phyloP scores from a whole-genome alignment of 2,329 filamentous ascomycete genomes.

The Fusarium stilboides region DNA sequence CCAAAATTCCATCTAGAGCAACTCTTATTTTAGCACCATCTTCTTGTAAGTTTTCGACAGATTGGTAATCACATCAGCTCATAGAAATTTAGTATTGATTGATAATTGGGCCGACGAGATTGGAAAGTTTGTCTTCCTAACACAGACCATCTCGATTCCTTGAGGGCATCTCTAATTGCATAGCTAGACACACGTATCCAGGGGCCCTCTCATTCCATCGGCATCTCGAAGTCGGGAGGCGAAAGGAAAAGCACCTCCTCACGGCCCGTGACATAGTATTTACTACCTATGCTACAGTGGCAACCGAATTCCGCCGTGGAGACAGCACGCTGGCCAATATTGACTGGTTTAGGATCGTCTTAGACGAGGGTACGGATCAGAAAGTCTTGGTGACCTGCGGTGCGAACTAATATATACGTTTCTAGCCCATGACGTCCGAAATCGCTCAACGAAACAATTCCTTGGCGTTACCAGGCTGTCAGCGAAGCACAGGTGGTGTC shows the following conservation, averaged over 20 bases:
- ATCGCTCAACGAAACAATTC: background rate
- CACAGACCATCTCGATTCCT: too few species aligned
- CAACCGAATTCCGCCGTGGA: background rate
- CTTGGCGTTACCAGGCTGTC: too few species aligned
- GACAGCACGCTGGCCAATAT: background rate
- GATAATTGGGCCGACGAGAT: background rate
- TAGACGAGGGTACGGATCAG: fast-evolving
- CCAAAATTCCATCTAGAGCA: background rate
- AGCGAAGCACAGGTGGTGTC: background rate
- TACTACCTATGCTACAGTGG: background rate
- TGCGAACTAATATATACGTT: too few species aligned
- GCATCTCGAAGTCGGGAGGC: background rate
- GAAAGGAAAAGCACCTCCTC: background rate
- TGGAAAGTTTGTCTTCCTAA: fast-evolving
- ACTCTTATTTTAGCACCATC: fast-evolving
- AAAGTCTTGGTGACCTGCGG: too few species aligned
- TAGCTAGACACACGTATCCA: background rate
- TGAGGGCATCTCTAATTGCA: too few species aligned
- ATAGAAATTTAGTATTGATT: background rate
- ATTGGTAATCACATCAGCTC: too few species aligned
- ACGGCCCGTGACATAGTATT: background rate
- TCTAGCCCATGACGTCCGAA: background rate
- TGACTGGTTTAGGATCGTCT: background rate
- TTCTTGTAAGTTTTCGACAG: background rate
- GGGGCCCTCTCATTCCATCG: too few species aligned